Base-by-base conservation (phyloP, 83 land plant genomes). In the Larix sibirica region DNA sequence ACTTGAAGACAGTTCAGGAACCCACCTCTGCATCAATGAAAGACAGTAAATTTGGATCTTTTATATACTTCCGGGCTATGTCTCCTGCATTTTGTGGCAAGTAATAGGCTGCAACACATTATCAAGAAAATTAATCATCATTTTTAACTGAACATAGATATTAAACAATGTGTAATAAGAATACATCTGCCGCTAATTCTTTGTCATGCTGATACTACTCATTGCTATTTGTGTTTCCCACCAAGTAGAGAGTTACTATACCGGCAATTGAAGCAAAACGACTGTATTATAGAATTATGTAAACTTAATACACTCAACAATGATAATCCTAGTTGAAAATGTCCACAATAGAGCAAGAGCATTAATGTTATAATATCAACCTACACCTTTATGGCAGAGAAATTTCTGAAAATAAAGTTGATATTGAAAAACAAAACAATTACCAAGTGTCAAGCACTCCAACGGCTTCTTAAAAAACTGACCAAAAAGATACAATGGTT, bases 1-100 rank as follows among this genome's bases (percentile, higher is more conserved):
- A 21, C 20, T 20, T 20, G 28, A 23, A 23, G 47, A 59, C 18
- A 79, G n/a, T 28, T 79, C 13, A 44, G 54, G 33, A 61, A 3
- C 89, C 63, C 62, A 96, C 99, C 97, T 97, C 99, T 58, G 98
- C 93, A 90, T 97, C 99, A 68, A 97, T 96, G 83, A 94, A 97
- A 23, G 93, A 91, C 84, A 97, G 62, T 78, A 97, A 85, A 62
- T 88, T 83, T 10, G 94, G 96, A 82, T 97, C 99, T 79, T 94
- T 94, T 67, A 97, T 97, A 79, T 81, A 94, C 66, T 96, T 97
- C 59, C 99, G 83, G 60, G 99, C 99, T 77, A 97, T 90, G 81
- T 88, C 89, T 44, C 99, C 99, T 73, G 98, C 99, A 93, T 97
- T 97, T 68, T 97, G 99, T 13, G 99, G 98, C 81, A 96, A 74